Base-by-base conservation (phyloP, 768 basidiomycete genomes). In the Candolleomyces efflorescens region DNA sequence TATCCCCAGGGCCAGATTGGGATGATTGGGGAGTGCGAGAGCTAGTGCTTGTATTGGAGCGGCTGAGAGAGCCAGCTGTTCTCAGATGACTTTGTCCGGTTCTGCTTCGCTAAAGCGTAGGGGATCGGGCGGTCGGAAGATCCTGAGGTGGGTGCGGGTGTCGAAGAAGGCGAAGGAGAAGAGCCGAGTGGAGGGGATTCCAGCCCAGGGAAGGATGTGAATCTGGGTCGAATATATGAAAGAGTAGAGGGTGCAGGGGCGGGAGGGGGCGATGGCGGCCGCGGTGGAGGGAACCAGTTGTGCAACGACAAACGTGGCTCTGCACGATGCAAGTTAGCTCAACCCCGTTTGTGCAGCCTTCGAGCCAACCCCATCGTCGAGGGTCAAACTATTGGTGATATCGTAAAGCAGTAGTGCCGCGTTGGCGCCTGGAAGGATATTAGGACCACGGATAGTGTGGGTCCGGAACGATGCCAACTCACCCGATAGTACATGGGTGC, bases 401-500 rank as follows among this genome's bases (percentile, higher is more conserved):
- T 98, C 94, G 75, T 98, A 98, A 69, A 96, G 81, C 64, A 97
- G 80, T 61, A 98, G 82, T 38, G 94, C 94, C 63, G 94, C 94
- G 69, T 95, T 91, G 66, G 94, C 92, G 69, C 93, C 93, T 82
- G 68, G 54, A 53, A 44, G 55, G 48, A 56, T 48, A 46, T 56
- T 58, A 64, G 54, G 36, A 52, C 7, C 55, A 64, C 49, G 66
- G n/a, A 59, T 61, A 63, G 62, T 63, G 52, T 61, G 61, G 51
- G 41, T 55, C 48, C 52, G 56, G 39, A 55, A 50, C 38, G 51
- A 56, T 38, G 56, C 48, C 9, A 23, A 64, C 68, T 43, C 51
- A 80, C 80, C 82, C 93, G 86, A 81, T 95, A 95, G 78, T 95
- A 96, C 88, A 96, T 94, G 64, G 92, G 92, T 65, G 94, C 94